A percentile compares a stretch with the other conserved stretches of the same genome.
Evolutionary conservation across 2,329 filamentous ascomycete species (phyloP).

Genomic region (Lachnellula cervina): DNA sequence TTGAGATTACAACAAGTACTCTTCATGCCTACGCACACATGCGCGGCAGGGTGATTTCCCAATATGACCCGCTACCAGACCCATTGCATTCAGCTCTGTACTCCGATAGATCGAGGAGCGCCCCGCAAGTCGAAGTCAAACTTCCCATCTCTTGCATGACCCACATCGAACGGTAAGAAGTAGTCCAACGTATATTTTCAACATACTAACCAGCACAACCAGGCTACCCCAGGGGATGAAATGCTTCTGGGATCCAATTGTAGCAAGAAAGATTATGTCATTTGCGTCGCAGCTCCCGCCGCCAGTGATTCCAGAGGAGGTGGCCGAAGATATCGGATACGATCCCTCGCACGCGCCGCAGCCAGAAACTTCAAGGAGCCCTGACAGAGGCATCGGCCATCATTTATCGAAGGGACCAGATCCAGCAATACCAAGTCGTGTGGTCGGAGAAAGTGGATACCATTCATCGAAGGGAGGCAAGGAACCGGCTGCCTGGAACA

Average conservation of each 20-base stretch:
- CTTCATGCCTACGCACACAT: conserved; percentile 17
- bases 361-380: no score
- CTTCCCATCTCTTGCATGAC: conserved; percentile 1
- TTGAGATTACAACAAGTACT: conserved; percentile 18
- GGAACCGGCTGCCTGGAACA: no score
- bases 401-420: no score
- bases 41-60: conserved; percentile 8
- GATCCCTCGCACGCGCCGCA: no score
- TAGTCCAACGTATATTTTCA: background rate
- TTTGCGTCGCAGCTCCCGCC: background rate
- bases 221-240: conserved; percentile 8
- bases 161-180: conserved; percentile 5
- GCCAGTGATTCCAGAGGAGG: background rate
- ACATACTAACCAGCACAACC: background rate
- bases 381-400: no score
- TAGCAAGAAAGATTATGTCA: background rate
- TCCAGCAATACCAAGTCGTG: no score
- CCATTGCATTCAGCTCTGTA: conserved; percentile 12
- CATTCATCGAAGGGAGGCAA: no score
- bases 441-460: no score
- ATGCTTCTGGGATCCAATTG: conserved; percentile 20
- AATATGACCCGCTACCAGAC: conserved; percentile 12
- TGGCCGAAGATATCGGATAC: no score
- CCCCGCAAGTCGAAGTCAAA: background rate
- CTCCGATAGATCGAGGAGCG: conserved; percentile 1